Conservation (phyloP, 2,329 filamentous ascomycete genomes). For the Alternaria triticimaculans region DNA sequence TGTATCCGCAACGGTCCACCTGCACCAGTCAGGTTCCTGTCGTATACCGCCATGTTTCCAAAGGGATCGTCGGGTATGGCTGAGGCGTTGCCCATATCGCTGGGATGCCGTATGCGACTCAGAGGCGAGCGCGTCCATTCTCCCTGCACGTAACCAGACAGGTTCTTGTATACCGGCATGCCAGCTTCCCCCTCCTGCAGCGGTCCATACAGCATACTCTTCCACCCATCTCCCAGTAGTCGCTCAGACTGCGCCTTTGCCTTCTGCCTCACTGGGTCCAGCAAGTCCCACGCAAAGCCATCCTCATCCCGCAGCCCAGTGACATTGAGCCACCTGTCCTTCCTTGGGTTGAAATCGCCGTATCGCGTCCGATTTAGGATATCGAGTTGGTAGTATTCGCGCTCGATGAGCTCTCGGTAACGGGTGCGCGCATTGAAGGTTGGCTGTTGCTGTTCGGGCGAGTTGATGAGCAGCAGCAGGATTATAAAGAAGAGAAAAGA, state of each 20-base stretch:
- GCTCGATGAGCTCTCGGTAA: constrained; percentile 56
- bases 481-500: constrained; percentile 48
- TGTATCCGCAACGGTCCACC: constrained; percentile 71
- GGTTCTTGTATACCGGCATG: constrained; percentile 75
- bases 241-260: constrained; percentile 63
- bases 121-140: constrained; percentile 70
- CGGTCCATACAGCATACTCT: constrained; percentile 42
- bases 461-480: constrained; percentile 48
- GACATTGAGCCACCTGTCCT: constrained; percentile 61
- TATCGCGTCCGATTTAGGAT: constrained; percentile 47
- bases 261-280: constrained; percentile 69
- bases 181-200: constrained; percentile 45
- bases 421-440: constrained; percentile 40
- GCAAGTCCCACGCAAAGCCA: constrained; percentile 77
- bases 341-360: constrained; percentile 57
- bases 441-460: constrained; percentile 44
- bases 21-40: constrained; percentile 78
- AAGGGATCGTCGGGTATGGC: constrained; percentile 72
- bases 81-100: constrained; percentile 57
- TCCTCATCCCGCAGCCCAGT: constrained; percentile 79
- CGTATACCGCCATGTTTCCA: constrained; percentile 67
- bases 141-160: constrained; percentile 78
- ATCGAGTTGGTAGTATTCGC: constrained; percentile 59
- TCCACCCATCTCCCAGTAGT: constrained; percentile 46
- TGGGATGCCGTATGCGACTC: constrained; percentile 56